phyloP scores from a whole-genome alignment of 1,284 basidiomycete genomes.

The Moesziomyces sp. region DNA sequence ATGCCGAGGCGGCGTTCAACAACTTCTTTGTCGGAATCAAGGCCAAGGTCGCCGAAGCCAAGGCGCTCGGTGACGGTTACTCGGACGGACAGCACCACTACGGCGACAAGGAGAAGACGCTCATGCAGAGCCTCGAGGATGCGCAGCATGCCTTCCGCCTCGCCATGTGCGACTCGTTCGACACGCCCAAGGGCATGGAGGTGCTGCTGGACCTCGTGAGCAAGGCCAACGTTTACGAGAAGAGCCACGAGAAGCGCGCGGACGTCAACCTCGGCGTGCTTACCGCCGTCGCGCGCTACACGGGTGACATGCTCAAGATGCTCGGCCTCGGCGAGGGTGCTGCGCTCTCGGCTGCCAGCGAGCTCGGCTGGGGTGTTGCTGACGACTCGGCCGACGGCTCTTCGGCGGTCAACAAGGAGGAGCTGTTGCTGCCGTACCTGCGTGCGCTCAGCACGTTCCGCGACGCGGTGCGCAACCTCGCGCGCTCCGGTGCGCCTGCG shows the following conservation, averaged over 20 bases:
- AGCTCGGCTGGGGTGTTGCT: conserved; percentile 62
- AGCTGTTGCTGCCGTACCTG: conserved; percentile 88
- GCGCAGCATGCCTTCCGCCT: conserved; percentile 83
- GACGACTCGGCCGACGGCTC: conserved; percentile 35
- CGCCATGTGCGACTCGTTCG: conserved; percentile 97
- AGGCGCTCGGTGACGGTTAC: conserved; percentile 67
- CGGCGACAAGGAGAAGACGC: conserved; percentile 53
- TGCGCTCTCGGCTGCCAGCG: conserved; percentile 29
- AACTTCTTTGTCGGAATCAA: conserved; percentile 93
- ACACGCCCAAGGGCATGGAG: conserved; percentile 86
- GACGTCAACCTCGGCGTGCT: conserved; percentile 78
- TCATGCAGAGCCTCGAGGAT: conserved; percentile 74
- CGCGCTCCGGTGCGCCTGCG: conserved; percentile 72
- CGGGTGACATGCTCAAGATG: conserved; percentile 89
- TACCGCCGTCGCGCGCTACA: conserved; percentile 82
- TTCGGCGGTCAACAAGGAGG: conserved; percentile 76
- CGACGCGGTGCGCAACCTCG: conserved; percentile 84
- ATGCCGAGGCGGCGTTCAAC: conserved; percentile 86
- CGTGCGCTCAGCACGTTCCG: conserved; percentile 87
- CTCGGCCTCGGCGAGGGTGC: conserved; percentile 89
- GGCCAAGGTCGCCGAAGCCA: conserved; percentile 74
- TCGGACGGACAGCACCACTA: conserved; percentile 70
- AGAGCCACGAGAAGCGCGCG: conserved; percentile 63
- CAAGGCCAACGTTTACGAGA: conserved; percentile 88
- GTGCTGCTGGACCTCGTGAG: conserved; percentile 84